phyloP scores from a whole-genome alignment of 73 alveolate species.

The Tetrahymena thermophila region DNA sequence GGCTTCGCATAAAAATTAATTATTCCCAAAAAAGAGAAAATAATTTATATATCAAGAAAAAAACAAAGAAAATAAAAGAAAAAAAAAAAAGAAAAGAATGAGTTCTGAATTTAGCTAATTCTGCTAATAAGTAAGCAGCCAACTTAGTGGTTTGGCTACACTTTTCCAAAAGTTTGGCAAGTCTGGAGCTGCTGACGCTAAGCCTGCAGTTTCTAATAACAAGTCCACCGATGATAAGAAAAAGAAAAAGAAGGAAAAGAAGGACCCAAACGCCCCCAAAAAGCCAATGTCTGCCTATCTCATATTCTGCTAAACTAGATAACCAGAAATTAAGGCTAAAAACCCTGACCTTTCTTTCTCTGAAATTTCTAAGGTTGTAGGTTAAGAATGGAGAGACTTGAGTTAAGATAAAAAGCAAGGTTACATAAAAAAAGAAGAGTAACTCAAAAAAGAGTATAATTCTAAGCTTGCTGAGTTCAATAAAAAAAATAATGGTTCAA shows the following conservation, averaged over 20 bases:
- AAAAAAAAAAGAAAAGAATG: background rate
- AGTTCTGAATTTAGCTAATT: background rate
- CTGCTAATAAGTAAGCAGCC: background rate
- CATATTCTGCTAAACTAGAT: background rate
- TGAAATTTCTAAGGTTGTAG: background rate
- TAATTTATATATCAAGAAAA: background rate
- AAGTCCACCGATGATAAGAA: background rate
- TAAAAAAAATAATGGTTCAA: background rate
- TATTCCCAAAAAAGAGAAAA: background rate
- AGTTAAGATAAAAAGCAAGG: background rate
- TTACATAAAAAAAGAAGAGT: constrained; percentile 3
- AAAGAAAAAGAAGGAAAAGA: constrained; percentile 5
- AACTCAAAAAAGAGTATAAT: constrained; percentile 34
- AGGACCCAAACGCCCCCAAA: constrained; percentile 6
- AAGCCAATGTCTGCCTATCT: background rate
- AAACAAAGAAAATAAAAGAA: background rate
- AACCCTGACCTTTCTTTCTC: background rate
- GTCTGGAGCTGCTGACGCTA: background rate
- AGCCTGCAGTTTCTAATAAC: background rate
- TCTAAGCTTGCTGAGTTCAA: constrained; percentile 42
- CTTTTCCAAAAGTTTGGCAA: background rate
- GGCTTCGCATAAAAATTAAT: background rate
- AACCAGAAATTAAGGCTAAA: background rate
- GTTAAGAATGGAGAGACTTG: constrained; percentile 22
- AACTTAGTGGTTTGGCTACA: background rate